Conservation (phyloP, 1,139 yeast genomes). For the Diutina siamensis region DNA sequence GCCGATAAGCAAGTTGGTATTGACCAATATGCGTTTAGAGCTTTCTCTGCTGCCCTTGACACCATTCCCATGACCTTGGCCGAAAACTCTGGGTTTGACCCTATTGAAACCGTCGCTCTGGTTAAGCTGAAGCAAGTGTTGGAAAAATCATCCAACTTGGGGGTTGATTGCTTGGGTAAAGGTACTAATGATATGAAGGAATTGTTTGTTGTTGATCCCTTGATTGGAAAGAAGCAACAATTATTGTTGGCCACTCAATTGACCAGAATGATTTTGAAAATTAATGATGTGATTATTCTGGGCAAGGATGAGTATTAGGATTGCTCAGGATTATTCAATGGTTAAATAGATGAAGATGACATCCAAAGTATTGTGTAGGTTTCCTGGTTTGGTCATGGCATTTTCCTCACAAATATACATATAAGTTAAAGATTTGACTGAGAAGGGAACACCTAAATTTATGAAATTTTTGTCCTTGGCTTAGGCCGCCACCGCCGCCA, state of each 20-base stretch:
- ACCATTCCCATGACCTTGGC: conserved; percentile 91
- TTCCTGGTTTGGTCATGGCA: too few relatives aligned
- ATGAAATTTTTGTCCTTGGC: too few relatives aligned
- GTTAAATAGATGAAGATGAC: neutral
- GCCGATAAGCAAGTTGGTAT: conserved; percentile 92
- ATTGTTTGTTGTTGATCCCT: conserved; percentile 89
- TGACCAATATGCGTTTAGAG: conserved; percentile 96
- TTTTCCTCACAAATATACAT: too few relatives aligned
- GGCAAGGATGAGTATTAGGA: conserved; percentile 66
- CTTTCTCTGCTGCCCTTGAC: conserved; percentile 85
- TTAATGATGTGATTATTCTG: conserved; percentile 88
- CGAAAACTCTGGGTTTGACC: conserved; percentile 90
- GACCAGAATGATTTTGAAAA: conserved; percentile 94
- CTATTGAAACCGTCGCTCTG: conserved; percentile 78
- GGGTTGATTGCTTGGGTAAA: conserved; percentile 88
- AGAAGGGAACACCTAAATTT: too few relatives aligned
- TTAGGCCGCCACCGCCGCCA: too few relatives aligned
- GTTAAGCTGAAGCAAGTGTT: conserved; percentile 79
- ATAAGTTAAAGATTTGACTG: too few relatives aligned
- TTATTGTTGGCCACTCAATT: conserved; percentile 89
- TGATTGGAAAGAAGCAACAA: conserved; percentile 95
- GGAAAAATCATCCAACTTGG: conserved; percentile 60
- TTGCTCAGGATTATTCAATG: neutral
- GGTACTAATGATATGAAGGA: conserved; percentile 90
- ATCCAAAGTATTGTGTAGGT: neutral